Evolutionary conservation across 768 basidiomycete species (phyloP).

Genomic region (Boletus rubroflammeus): DNA sequence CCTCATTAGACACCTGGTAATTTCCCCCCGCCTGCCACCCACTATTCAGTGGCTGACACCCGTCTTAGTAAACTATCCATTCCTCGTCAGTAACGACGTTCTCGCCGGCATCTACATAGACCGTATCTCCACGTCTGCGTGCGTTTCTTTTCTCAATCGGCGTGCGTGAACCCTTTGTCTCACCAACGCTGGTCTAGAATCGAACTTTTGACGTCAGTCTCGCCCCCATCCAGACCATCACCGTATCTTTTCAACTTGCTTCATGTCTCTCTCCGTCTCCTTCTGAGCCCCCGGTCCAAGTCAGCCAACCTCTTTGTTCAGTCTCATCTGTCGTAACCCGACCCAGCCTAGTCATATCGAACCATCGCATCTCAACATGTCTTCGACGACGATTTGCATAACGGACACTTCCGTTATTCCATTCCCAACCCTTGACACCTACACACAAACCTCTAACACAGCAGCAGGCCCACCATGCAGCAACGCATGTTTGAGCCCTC

Average conservation of each 20-base stretch:
- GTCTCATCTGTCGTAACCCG: not conserved
- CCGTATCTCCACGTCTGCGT: conserved; percentile 2
- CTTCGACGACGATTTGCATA: conserved; percentile 22
- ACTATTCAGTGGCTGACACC: conserved; percentile 8
- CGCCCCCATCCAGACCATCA: not conserved
- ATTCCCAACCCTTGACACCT: conserved; percentile 24
- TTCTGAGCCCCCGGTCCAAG: conserved; percentile 15
- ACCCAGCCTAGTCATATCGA: conserved; percentile 2
- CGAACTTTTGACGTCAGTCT: conserved; percentile 10
- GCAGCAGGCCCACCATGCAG: conserved; percentile 60
- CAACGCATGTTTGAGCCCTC: conserved; percentile 16
- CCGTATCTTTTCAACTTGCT: conserved; percentile 6
- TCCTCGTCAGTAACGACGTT: conserved; percentile 2
- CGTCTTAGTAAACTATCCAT: conserved; percentile 18
- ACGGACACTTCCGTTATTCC: conserved; percentile 26
- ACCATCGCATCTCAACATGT: conserved; percentile 11
- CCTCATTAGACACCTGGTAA: conserved; percentile 4
- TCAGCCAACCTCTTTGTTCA: not conserved
- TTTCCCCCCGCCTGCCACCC: not conserved
- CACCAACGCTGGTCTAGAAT: conserved; percentile 11
- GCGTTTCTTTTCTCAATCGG: conserved; percentile 8
- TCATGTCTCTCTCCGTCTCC: conserved; percentile 16
- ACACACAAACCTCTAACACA: conserved; percentile 43
- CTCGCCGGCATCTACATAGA: conserved; percentile 5
- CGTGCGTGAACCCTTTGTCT: conserved; percentile 6